A percentile compares a stretch with the other conserved stretches of the same genome.
Evolutionary conservation across 345 rosid species (phyloP).

Genomic region (Atalantia buxifolia): DNA sequence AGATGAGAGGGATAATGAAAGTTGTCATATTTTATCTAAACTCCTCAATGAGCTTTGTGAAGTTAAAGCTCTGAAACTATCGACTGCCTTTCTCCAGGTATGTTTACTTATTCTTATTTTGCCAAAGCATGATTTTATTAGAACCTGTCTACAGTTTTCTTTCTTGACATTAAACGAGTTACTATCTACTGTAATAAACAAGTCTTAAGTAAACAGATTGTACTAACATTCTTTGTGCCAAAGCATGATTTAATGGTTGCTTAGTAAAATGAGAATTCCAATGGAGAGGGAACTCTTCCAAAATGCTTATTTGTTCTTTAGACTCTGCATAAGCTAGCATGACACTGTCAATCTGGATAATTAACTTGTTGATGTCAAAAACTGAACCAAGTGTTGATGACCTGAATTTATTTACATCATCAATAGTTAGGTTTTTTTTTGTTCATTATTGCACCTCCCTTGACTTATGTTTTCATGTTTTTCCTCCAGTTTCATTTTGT

Average conservation of each 20-base stretch:
- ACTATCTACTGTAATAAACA: too few species aligned
- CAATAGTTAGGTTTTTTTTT: not conserved
- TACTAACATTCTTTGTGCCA: too few species aligned
- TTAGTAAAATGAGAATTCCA: not conserved
- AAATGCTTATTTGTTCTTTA: too few species aligned
- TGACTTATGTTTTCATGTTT: too few species aligned
- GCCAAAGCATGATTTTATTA: not conserved
- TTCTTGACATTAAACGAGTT: too few species aligned
- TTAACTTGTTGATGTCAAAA: not conserved
- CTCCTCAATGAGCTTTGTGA: not conserved
- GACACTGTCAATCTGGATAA: too few species aligned
- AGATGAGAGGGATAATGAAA: not conserved
- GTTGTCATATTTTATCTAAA: not conserved
- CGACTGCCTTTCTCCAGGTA: not conserved
- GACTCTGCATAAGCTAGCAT: too few species aligned
- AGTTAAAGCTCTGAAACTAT: not conserved
- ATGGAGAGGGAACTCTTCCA: too few species aligned
- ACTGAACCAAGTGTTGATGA: not conserved
- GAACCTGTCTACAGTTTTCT: too few species aligned
- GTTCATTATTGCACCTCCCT: not conserved
- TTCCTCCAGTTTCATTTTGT: not conserved
- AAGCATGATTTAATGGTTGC: not conserved
- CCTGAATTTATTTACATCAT: not conserved
- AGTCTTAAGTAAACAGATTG: not conserved
- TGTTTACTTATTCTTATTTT: not conserved